Evolutionary conservation across 495 filamentous ascomycete genomes (phyloP).

Genomic region (Penicillium verhagenii): DNA sequence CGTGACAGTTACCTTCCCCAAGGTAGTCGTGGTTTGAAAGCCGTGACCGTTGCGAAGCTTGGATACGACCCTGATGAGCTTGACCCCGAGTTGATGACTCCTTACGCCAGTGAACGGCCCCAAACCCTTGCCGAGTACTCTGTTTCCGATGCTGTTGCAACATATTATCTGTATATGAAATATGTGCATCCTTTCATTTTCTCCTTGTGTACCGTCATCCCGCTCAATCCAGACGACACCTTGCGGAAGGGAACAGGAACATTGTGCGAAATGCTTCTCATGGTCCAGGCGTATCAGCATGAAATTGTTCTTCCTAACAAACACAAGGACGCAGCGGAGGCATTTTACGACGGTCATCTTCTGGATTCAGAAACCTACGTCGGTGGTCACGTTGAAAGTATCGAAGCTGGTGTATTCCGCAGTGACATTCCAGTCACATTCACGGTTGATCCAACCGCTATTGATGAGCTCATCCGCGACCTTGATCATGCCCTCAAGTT

Average conservation of each 20-base stretch:
- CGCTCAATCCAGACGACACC: conserved; percentile 87
- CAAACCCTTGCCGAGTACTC: conserved; percentile 97
- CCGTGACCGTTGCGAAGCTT: conserved; percentile 94
- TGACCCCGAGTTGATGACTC: conserved; percentile 97
- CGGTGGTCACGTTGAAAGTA: conserved; percentile 98
- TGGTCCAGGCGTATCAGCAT: conserved; percentile 95
- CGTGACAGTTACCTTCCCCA: conserved; percentile 97
- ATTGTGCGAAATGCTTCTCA: conserved; percentile 96
- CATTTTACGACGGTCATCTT: conserved; percentile 95
- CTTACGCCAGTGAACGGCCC: conserved; percentile 85
- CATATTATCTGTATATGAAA: conserved; percentile 99
- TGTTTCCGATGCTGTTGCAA: conserved; percentile 97
- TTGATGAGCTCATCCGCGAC: conserved; percentile 85
- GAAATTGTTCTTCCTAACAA: conserved; percentile 95
- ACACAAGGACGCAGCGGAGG: conserved; percentile 83
- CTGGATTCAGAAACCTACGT: conserved; percentile 98
- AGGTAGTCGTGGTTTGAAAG: conserved; percentile 95
- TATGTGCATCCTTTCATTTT: conserved; percentile 99
- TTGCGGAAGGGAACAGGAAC: conserved; percentile 95
- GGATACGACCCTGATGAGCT: conserved; percentile 98
- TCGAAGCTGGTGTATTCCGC: conserved; percentile 96
- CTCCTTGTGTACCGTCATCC: conserved; percentile 94
- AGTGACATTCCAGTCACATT: conserved; percentile 95
- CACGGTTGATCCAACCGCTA: conserved; percentile 76
- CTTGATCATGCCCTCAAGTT: conserved; percentile 90